Percentiles rank a stretch among this genome's conserved stretches.
phyloP scores from a whole-genome alignment of 1,139 yeast species.

The Candida dubliniensis region DNA sequence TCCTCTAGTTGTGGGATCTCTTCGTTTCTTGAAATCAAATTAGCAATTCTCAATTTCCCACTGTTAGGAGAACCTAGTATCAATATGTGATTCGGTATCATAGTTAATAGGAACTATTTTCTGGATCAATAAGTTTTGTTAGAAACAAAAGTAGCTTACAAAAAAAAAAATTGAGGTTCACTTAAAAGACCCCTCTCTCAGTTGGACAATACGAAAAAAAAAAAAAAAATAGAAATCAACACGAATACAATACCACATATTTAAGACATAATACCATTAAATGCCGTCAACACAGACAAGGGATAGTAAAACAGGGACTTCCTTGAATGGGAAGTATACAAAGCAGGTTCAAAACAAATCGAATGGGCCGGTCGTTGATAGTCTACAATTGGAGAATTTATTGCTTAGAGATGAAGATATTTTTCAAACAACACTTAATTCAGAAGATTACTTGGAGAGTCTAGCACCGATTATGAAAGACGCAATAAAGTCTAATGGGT shows the following conservation, averaged over 20 bases:
- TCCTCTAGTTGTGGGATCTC: conserved; percentile 12
- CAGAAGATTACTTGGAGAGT: conserved; percentile 77
- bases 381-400: conserved; percentile 41
- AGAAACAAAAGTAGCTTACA: too few relatives aligned
- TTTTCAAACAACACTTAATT: conserved; percentile 50
- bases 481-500: conserved; percentile 56
- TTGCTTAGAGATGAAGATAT: conserved; percentile 47
- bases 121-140: too few relatives aligned
- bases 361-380: conserved; percentile 18
- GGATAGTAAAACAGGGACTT: neutral
- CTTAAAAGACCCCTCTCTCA: neutral
- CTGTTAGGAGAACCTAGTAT: conserved; percentile 39
- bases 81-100: conserved; percentile 37
- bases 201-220: too few relatives aligned
- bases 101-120: conserved; percentile 4
- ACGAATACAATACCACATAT: neutral
- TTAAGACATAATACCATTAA: neutral
- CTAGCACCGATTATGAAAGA: conserved; percentile 76
- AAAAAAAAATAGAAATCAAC: neutral
- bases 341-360: neutral
- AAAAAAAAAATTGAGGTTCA: neutral
- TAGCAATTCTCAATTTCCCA: conserved; percentile 36
- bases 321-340: neutral
- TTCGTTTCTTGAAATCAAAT: conserved; percentile 18
- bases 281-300: conserved; percentile 9